phyloP scores from a whole-genome alignment of 2,329 filamentous ascomycete species.

The Fusarium sambucinum region DNA sequence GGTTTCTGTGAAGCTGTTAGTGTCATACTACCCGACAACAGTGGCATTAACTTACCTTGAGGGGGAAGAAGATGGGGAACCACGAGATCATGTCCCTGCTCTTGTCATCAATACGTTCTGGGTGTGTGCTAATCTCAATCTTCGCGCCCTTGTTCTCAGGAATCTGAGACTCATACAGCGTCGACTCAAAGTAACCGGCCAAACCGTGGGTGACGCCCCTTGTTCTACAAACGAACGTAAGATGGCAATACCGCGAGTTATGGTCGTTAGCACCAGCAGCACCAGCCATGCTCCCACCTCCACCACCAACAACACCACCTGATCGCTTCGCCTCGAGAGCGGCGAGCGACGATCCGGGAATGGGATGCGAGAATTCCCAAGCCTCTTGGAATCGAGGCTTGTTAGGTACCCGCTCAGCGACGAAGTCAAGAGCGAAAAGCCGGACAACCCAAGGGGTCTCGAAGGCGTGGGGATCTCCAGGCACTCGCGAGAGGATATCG shows the following conservation, averaged over 20 bases:
- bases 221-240: slow-evolving; percentile 81
- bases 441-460: slow-evolving; percentile 96
- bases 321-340: slow-evolving; percentile 68
- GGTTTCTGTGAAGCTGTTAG: slow-evolving; percentile 71
- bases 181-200: slow-evolving; percentile 95
- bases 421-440: slow-evolving; percentile 88
- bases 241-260: slow-evolving; percentile 82
- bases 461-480: slow-evolving; percentile 77
- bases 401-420: slow-evolving; percentile 73
- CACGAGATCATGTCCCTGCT: slow-evolving; percentile 98
- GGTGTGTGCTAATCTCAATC: slow-evolving; percentile 92
- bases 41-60: slow-evolving; percentile 74
- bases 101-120: slow-evolving; percentile 90
- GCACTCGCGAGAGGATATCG: slow-evolving; percentile 76
- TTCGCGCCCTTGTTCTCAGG: slow-evolving; percentile 58
- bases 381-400: slow-evolving; percentile 76
- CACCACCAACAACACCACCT: slow-evolving; percentile 74
- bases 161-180: slow-evolving; percentile 77
- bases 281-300: slow-evolving; percentile 78
- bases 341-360: slow-evolving; percentile 69
- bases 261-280: slow-evolving; percentile 90
- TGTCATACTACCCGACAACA: neutral
- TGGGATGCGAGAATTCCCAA: slow-evolving; percentile 84
- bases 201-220: slow-evolving; percentile 90
- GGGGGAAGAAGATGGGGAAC: slow-evolving; percentile 98